phyloP scores from a whole-genome alignment of 768 basidiomycete species.

The Lactarius vividus region DNA sequence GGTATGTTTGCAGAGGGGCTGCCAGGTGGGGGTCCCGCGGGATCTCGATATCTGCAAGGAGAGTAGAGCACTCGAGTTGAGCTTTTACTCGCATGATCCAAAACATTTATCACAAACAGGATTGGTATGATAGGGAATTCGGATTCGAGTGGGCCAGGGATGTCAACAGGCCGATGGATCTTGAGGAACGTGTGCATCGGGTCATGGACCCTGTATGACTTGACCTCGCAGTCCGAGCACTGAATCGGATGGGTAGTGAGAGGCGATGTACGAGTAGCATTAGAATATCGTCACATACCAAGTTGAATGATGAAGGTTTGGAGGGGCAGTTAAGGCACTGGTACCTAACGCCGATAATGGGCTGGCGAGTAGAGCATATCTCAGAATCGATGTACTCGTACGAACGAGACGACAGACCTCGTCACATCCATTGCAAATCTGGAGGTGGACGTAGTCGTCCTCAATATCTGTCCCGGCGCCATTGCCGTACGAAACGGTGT shows the following conservation, averaged over 20 bases:
- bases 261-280: not conserved
- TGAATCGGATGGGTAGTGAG: slow-evolving; percentile 32
- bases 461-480: not conserved
- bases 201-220: slow-evolving; percentile 78
- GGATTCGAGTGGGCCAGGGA: slow-evolving; percentile 46
- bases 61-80: not conserved
- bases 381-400: not conserved
- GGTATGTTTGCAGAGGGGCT: slow-evolving; percentile 36
- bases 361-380: slow-evolving; percentile 38
- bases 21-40: slow-evolving; percentile 49
- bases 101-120: slow-evolving; percentile 45
- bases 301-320: slow-evolving; percentile 60
- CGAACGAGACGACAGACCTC: slow-evolving; percentile 5
- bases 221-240: slow-evolving; percentile 79
- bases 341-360: slow-evolving; percentile 75
- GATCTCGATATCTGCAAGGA: slow-evolving; percentile 56
- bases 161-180: slow-evolving; percentile 72
- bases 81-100: not conserved
- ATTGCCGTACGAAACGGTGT: slow-evolving; percentile 16
- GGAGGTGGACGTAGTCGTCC: slow-evolving; percentile 19
- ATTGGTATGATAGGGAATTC: slow-evolving; percentile 62
- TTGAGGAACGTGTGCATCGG: slow-evolving; percentile 88
- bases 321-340: slow-evolving; percentile 92
- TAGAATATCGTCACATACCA: slow-evolving; percentile 50
- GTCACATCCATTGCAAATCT: slow-evolving; percentile 23